Evolutionary conservation across 805 yeast genomes (phyloP), one percentile per base, ranked within the genome.

Genomic region (Candida bentonensis): DNA sequence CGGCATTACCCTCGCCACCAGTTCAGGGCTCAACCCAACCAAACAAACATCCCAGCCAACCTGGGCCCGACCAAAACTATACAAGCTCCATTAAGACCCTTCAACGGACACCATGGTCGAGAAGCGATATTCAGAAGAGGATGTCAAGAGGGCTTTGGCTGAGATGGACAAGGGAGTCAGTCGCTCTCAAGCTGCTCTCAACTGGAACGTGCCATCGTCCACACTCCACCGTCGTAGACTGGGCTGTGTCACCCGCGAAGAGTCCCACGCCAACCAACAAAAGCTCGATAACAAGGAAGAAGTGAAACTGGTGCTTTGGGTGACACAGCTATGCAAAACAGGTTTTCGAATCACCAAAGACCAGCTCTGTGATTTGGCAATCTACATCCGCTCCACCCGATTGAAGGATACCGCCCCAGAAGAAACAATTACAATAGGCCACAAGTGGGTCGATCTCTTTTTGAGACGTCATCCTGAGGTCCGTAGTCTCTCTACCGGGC

Each of bases 81-180:
- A n/a, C n/a, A 5, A 13, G 17, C 5, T 13, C 36, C 17, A 9
- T 5, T n/a, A 4, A 7, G 7, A 13, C 36, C 36, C 36, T 30
- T 5, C 17, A 30, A 30, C 36, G 27, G 27, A 25, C 13, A 25
- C 11, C 11, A 30, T 30, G 36, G 36, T 30, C 5, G 36, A 30
- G 7, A 30, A 30, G 20, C 7, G n/a, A 17, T 30, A 30, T 17
- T 30, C 36, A 15, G 36, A 30, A n/a, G 36, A 30, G 17, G 36
- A 30, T 30, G 36, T 30, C 20, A 17, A 30, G 17, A 11, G 17
- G 11, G 36, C 36, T 4, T 17, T 30, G 5, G 36, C 7, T 4
- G 36, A 30, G n/a, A 30, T 30, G 36, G n/a, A 30, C 17, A 17
- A 30, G 36, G 36, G 36, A 30, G n/a, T 30, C 17, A 30, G 36